Base-by-base conservation (phyloP, 1,139 yeast genomes). In the Lodderomyces pseudojiufengensis region DNA sequence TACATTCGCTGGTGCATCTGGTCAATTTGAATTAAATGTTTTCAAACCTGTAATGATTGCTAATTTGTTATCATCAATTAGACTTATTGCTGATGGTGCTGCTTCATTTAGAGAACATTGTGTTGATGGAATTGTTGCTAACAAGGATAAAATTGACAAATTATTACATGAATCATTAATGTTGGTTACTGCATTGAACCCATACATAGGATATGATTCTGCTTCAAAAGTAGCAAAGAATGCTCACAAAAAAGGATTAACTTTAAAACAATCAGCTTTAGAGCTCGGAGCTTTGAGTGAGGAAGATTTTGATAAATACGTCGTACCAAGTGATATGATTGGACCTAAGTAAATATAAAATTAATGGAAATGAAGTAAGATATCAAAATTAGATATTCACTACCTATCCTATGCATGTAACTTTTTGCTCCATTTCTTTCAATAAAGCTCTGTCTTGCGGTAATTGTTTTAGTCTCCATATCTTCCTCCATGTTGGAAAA, bases 191-290 rank as follows among this genome's bases (percentile, higher is more conserved):
- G 97, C 98, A 23, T 79, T 92, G 61, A 94, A 92, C 78, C 97
- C 98, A 52, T 88, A 90, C 80, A 92, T 92, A 55, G 98, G 98
- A 54, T 92, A 92, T 69, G 98, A 92, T 61, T 77, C 82, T 51
- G 97, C 98, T 40, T 87, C 97, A 43, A 88, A 90, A 78, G 92
- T 88, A 38, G 98, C 98, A 51, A 92, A 92, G 77, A 87, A 92
- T 58, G 98, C 98, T 36, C 97, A 92, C 78, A 85, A 90, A 74
- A 88, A 92, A 74, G 97, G 97, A 23, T 76, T 90, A 55, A 92
- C 98, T 31, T 79, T 92, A 68, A 92, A 92, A 71, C 84, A 87
- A 65, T 81, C 95, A 43, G 96, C 97, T 44, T 73, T 92, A 55
- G 95, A 92, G 65, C 79, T 94, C 57, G 86, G 86, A 41, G 88